phyloP scores from a whole-genome alignment of 208 protist species.

The Acanthamoeba healyi region DNA sequence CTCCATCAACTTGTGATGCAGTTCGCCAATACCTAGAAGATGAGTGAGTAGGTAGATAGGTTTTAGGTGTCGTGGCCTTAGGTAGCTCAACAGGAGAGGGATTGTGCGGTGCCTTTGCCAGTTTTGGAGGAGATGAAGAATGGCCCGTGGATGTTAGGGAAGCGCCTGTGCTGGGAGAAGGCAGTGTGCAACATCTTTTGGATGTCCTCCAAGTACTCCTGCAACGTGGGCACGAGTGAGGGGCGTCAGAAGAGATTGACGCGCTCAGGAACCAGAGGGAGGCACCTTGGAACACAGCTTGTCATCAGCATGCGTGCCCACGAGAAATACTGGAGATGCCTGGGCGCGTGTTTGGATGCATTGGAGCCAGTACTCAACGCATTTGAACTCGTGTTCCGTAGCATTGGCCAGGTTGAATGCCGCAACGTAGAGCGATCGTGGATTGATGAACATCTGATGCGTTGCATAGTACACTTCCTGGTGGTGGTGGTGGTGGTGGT shows the following conservation, averaged over 20 bases:
- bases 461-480: constrained; percentile 67
- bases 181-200: not conserved
- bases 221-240: not conserved
- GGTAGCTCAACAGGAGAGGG: too few relatives aligned
- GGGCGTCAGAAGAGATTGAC: not conserved
- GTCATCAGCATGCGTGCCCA: constrained; percentile 35
- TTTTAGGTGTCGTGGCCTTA: too few relatives aligned
- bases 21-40: not conserved
- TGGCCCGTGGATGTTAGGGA: not conserved
- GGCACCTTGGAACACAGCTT: constrained; percentile 27
- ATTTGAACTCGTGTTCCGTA: not conserved
- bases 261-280: not conserved
- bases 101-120: not conserved
- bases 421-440: constrained; percentile 1
- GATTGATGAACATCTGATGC: constrained; percentile 45
- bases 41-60: not conserved
- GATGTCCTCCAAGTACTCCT: constrained; percentile 9
- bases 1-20: not conserved
- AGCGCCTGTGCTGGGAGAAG: not conserved
- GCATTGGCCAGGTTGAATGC: constrained; percentile 44
- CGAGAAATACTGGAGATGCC: constrained; percentile 20
- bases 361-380: constrained; percentile 60
- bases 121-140: constrained; percentile 3
- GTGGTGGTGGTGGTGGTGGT: too few relatives aligned
- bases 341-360: not conserved